These are phyloP conservation scores for Xylaria arbuscula DNA, from an alignment of 2,329 filamentous ascomycete species.

Conservation along the genomic window DNA sequence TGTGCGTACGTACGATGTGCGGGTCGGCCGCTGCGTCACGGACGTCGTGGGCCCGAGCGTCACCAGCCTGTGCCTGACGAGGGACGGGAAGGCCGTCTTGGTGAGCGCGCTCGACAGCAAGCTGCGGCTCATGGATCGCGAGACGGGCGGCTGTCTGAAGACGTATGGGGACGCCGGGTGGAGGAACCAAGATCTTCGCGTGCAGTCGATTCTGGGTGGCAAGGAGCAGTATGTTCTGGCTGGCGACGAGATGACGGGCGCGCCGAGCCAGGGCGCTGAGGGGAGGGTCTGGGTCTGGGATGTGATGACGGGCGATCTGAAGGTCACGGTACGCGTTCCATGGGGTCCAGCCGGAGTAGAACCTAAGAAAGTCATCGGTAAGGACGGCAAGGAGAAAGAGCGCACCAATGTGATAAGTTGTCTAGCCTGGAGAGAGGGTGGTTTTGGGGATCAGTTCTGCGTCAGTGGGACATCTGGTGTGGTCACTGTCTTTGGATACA, in stretches of 20 bases:
- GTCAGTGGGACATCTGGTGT: conserved; percentile 73
- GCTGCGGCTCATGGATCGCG: conserved; percentile 83
- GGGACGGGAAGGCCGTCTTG: conserved; percentile 78
- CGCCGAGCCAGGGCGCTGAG: conserved; percentile 52
- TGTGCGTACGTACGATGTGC: conserved; percentile 83
- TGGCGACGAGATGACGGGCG: conserved; percentile 74
- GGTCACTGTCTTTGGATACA: conserved; percentile 70
- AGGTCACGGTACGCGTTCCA: conserved; percentile 69
- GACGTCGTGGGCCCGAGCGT: conserved; percentile 78
- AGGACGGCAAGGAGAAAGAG: conserved; percentile 69
- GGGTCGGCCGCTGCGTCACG: conserved; percentile 75
- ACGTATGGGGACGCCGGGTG: conserved; percentile 70
- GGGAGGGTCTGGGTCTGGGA: conserved; percentile 86
- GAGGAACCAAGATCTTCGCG: conserved; percentile 76
- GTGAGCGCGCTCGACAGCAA: conserved; percentile 80
- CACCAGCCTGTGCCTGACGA: conserved; percentile 78
- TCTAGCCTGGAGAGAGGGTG: conserved; percentile 70
- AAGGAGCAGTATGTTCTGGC: conserved; percentile 82
- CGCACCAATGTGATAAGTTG: conserved; percentile 71
- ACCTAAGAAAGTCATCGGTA: conserved; percentile 64
- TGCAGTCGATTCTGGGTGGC: conserved; percentile 79
- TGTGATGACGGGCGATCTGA: conserved; percentile 76
- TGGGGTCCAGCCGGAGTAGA: conserved; percentile 65
- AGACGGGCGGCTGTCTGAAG: conserved; percentile 77
- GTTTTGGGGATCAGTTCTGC: conserved; percentile 73